Evolutionary conservation across 306 rosid species (phyloP).

Genomic region (Pterocarpus macrocarpus): DNA sequence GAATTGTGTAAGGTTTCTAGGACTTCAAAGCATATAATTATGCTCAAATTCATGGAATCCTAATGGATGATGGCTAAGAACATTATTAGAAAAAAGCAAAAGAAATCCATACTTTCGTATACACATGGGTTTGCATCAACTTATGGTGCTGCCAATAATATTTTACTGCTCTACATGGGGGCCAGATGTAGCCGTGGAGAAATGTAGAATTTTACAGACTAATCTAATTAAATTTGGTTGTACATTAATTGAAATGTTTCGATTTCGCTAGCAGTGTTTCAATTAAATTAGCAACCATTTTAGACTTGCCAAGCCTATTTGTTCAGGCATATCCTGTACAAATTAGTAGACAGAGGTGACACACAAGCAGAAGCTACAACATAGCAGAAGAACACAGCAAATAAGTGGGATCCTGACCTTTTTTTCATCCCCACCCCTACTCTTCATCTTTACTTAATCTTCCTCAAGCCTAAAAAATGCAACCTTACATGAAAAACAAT

Average conservation of each 20-base stretch:
- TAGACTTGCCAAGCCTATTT: neutral
- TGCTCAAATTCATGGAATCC: slow-evolving; percentile 1
- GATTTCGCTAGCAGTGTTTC: slow-evolving; percentile 5
- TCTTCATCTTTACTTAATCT: no score
- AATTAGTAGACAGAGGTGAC: slow-evolving; percentile 10
- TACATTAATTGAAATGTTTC: neutral
- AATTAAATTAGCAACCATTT: slow-evolving; percentile 9
- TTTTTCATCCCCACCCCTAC: no score
- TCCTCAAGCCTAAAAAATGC: no score
- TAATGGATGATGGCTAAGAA: slow-evolving; percentile 12
- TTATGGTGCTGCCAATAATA: neutral
- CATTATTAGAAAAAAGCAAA: neutral
- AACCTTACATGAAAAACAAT: no score
- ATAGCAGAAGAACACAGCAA: no score
- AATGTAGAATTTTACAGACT: neutral
- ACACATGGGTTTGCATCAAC: slow-evolving; percentile 2
- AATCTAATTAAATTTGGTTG: slow-evolving; percentile 7
- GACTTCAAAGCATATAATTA: neutral
- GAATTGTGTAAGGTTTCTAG: neutral
- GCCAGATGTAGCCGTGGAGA: neutral
- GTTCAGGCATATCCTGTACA: neutral
- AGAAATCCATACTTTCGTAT: neutral
- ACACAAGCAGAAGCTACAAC: no score
- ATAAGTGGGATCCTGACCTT: no score
- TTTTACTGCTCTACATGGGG: neutral